Evolutionary conservation across 768 basidiomycete genomes (phyloP), one percentile per base, ranked within the genome.

Genomic region (Tulasnella sp.): DNA sequence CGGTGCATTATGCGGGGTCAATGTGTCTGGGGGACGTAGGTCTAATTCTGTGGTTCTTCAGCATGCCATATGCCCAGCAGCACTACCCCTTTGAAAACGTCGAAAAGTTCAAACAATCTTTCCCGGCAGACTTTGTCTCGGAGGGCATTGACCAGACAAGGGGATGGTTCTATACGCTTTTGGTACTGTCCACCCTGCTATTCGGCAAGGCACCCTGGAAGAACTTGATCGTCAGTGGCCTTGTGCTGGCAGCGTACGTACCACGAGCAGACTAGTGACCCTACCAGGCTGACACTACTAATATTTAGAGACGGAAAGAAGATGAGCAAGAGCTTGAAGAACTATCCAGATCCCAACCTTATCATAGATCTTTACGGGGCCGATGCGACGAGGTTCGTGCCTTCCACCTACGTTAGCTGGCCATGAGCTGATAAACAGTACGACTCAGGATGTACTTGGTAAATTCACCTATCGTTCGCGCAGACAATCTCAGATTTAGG

Each of bases 81-180:
- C 98, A 99, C 84, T 99, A 98, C 87, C 98, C 98, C 15, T 99
- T 99, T 84, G 98, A 99, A 85, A 98, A 99, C 85, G 92, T 93
- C 84, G 92, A 93, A 40, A 85, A 89, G 61, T 98, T 98, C 82
- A 91, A 96, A 83, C 86, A 85, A 10, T 90, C 90, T 10, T 96
- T 94, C 87, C 98, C 97, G 2, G 98, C 96, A 4, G 93, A 99
- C 82, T 99, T 99, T 83, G 92, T 99, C 39, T 97, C 93, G 7
- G 98, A 99, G 84, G 97, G 96, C 82, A 97, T 99, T 80, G 98
- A 99, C 84, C 98, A 99, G 85, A 99, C 97, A 37, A 91, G 98
- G 81, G 98, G 98, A 32, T 99, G 98, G 98, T 99, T 99, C 89
- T 99, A 99, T 86, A 99, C 98, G 2, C 85, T 99, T 18, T 90